These are phyloP conservation scores for Glaciozyma antarctica DNA, from an alignment of 768 basidiomycete genomes.

Conservation along the genomic window DNA sequence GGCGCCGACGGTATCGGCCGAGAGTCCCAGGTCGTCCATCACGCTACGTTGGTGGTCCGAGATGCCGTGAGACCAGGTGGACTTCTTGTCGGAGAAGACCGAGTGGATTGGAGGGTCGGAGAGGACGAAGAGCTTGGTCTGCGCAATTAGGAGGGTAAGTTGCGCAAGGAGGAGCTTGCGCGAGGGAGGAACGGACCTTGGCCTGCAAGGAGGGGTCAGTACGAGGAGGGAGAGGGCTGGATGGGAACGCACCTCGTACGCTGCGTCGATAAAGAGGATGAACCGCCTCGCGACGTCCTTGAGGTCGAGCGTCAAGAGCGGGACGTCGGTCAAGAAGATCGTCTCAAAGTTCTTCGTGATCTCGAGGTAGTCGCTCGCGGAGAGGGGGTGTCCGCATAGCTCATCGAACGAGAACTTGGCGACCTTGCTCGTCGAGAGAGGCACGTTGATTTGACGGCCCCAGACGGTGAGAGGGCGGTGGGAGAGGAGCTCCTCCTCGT, in stretches of 20 bases:
- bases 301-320: conserved; percentile 71
- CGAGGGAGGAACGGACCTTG: not conserved
- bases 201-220: conserved; percentile 1
- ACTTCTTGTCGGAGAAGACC: conserved; percentile 63
- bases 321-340: conserved; percentile 76
- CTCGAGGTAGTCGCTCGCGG: conserved; percentile 92
- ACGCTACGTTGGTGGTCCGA: conserved; percentile 77
- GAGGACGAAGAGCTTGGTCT: conserved; percentile 84
- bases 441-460: conserved; percentile 73
- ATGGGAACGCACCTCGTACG: conserved; percentile 37
- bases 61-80: conserved; percentile 41
- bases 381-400: conserved; percentile 77
- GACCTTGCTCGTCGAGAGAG: conserved; percentile 44
- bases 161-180: not conserved
- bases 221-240: not conserved
- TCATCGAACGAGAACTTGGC: conserved; percentile 80
- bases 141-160: conserved; percentile 7
- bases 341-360: conserved; percentile 79
- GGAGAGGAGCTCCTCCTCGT: conserved; percentile 50
- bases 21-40: conserved; percentile 90
- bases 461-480: conserved; percentile 70
- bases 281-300: conserved; percentile 88
- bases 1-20: conserved; percentile 61
- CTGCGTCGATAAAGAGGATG: conserved; percentile 93
- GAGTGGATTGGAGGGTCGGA: conserved; percentile 86